Percentiles rank a stretch among this genome's conserved stretches.
phyloP scores from a whole-genome alignment of 2,329 filamentous ascomycete genomes.

The Alternaria brassicae region DNA sequence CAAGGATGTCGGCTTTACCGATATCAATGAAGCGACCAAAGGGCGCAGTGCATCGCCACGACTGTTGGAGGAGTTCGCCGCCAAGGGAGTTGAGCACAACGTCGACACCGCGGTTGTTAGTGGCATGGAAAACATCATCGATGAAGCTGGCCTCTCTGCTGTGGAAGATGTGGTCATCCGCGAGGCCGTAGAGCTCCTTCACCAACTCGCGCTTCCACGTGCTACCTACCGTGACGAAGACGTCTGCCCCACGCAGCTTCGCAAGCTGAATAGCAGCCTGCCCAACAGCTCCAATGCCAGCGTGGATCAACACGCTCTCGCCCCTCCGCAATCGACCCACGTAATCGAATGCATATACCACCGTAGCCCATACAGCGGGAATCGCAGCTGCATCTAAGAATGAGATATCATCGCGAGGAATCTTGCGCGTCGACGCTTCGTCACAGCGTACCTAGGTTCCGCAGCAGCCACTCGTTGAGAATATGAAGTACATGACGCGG shows the following conservation, averaged over 20 bases:
- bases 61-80: slow-evolving; percentile 33
- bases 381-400: slow-evolving; percentile 24
- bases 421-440: slow-evolving; percentile 6
- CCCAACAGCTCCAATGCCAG: slow-evolving; percentile 31
- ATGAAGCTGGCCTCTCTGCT: slow-evolving; percentile 39
- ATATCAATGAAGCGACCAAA: slow-evolving; percentile 44
- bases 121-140: slow-evolving; percentile 29
- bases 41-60: slow-evolving; percentile 36
- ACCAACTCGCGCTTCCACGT: slow-evolving; percentile 18
- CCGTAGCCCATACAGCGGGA: slow-evolving; percentile 18
- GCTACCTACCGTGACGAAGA: slow-evolving; percentile 28
- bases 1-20: slow-evolving; percentile 25
- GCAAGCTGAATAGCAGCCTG: slow-evolving; percentile 35
- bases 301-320: slow-evolving; percentile 40
- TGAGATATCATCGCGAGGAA: slow-evolving; percentile 8
- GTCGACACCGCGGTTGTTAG: slow-evolving; percentile 42
- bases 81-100: slow-evolving; percentile 44
- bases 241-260: slow-evolving; percentile 20
- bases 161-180: slow-evolving; percentile 43
- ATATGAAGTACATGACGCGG: slow-evolving; percentile 16
- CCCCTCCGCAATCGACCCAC: slow-evolving; percentile 33
- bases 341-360: slow-evolving; percentile 30
- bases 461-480: slow-evolving; percentile 13
- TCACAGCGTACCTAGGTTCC: slow-evolving; percentile 14
- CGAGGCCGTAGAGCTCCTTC: slow-evolving; percentile 28